Base-by-base conservation (phyloP, 139 green algal species). In the Astrephomene gubernaculifera region DNA sequence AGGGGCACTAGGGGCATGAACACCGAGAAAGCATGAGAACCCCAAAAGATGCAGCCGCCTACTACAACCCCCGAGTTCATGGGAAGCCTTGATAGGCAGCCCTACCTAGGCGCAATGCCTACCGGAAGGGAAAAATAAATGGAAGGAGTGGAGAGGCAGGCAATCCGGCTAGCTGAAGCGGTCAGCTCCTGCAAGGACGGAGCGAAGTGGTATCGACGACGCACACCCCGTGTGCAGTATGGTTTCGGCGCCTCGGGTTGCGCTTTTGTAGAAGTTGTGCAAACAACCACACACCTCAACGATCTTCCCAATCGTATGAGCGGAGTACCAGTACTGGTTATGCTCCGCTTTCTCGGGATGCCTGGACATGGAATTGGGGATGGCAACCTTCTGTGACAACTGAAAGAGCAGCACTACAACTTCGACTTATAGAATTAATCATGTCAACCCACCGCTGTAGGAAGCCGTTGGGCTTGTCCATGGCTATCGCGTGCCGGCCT, bases 71-170 rank as follows among this genome's bases (percentile, higher is more conserved):
- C n/a, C n/a, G n/a, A n/a, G n/a, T n/a, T n/a, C n/a, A n/a, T n/a
- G n/a, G n/a, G n/a, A n/a, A n/a, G n/a, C n/a, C n/a, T n/a, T n/a
- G n/a, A n/a, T n/a, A n/a, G n/a, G n/a, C n/a, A n/a, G n/a, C n/a
- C n/a, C n/a, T n/a, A n/a, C n/a, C n/a, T 41, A 70, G 49, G 19
- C 67, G 67, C 25, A 61, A 25, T 12, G 38, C 63, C 4, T 64
- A 70, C 67, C 33, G 71, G 82, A 10, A 95, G 84, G 3, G 89
- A 93, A 82, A 93, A 95, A 65, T 93, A 96, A 17, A 96, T 84
- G 41, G 82, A 91, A 6, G 93, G 93, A 19, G 93, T 96, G 25
- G 91, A 95, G 22, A 96, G 54, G 70, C 94, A 96, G 22, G 90
- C 90, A 0, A 83, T n/a, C 6, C 39, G 39, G 22, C 39, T 83